phyloP scores from a whole-genome alignment of 2,329 filamentous ascomycete species.

The Monilinia fructigena region DNA sequence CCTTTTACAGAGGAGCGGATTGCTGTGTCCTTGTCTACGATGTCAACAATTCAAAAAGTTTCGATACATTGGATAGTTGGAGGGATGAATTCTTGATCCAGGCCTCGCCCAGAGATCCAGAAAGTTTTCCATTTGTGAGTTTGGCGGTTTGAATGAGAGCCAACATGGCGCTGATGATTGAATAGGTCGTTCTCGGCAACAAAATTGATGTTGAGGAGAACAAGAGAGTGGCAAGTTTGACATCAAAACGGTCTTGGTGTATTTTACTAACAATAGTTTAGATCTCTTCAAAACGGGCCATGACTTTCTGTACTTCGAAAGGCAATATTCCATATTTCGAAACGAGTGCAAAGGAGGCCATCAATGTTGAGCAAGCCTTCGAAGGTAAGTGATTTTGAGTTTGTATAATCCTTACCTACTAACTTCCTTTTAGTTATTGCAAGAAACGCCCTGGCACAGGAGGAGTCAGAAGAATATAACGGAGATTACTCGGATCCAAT shows the following conservation, averaged over 20 bases:
- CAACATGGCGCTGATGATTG: slow-evolving; percentile 26
- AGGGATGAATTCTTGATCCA: slow-evolving; percentile 97
- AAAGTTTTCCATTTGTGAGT: slow-evolving; percentile 95
- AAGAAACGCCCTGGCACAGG: slow-evolving; percentile 89
- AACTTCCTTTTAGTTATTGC: slow-evolving; percentile 70
- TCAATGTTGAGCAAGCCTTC: slow-evolving; percentile 92
- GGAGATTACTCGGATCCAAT: slow-evolving; percentile 97
- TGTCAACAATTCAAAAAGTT: slow-evolving; percentile 98
- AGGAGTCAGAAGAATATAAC: slow-evolving; percentile 96
- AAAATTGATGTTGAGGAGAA: slow-evolving; percentile 99
- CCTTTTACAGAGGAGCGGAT: slow-evolving; percentile 95
- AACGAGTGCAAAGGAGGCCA: slow-evolving; percentile 97
- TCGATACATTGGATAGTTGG: slow-evolving; percentile 98
- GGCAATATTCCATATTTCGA: slow-evolving; percentile 98
- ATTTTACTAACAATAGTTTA: slow-evolving; percentile 41
- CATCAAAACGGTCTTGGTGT: slow-evolving; percentile 1
- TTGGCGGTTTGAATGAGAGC: not conserved
- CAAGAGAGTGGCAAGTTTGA: slow-evolving; percentile 75
- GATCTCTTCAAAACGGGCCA: slow-evolving; percentile 93
- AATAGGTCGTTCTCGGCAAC: slow-evolving; percentile 89
- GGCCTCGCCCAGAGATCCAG: slow-evolving; percentile 91
- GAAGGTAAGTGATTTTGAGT: slow-evolving; percentile 47
- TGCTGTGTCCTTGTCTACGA: slow-evolving; percentile 98
- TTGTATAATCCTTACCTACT: slow-evolving; percentile 9
- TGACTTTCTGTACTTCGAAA: slow-evolving; percentile 97